Evolutionary conservation across 768 basidiomycete genomes (phyloP), one percentile per base, ranked within the genome.

Genomic region (Boletus huronensis): DNA sequence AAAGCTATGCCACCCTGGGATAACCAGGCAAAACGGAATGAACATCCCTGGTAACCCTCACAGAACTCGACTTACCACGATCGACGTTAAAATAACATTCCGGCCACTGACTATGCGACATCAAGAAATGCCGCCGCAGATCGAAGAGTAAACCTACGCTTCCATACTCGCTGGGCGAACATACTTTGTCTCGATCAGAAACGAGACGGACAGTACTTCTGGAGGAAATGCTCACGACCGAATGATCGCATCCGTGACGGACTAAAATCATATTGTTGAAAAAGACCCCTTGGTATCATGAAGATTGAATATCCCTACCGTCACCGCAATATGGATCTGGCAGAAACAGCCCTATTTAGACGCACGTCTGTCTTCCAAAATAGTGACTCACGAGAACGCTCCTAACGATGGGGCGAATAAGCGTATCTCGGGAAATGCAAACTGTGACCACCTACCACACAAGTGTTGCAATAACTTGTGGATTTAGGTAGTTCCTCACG

Each of bases 241-340:
- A 44, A 83, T 74, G 39, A 79, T 68, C 58, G 77, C 79, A 61
- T 81, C 74, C 14, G 74, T 76, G 34, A 80, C 49, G 0, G 77
- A 74, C 82, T 84, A 26, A 3, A 47, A 14, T 28, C 56, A 34
- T 51, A 23, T 50, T 28, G n/a, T 32, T 49, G 23, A 41, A 39
- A 45, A 41, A 1, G 6, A 21, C 5, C 13, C 25, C 14, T 34
- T 21, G 3, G 41, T 8, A 48, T 14, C 25, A 34, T 16, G 23
- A 36, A 45, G 39, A 36, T n/a, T 38, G 16, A 13, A 36, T 23
- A 2, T 63, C 78, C 29, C 67, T 57, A 82, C 82, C 32, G 82
- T 85, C 10, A 78, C 70, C 0, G 75, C 70, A 13, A 83, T 78
- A 65, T 83, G 81, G 19, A 79, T 64, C 82, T 84, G 31, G 31